Evolutionary conservation across 2,329 filamentous ascomycete genomes (phyloP).

Genomic region (Corinectria fuckeliana): DNA sequence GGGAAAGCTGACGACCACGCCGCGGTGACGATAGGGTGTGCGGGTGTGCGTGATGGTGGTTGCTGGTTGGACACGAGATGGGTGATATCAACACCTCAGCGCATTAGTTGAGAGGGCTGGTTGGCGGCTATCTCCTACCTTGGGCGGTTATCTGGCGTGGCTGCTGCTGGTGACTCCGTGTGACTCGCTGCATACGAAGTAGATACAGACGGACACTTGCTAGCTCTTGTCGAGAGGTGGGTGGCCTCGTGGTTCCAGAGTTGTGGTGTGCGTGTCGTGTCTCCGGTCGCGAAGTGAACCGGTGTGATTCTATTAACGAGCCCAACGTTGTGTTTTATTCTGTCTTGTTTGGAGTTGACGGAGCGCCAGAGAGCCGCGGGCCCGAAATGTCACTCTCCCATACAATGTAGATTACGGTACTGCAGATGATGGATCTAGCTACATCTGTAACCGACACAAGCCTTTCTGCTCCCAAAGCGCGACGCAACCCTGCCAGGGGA

Average conservation of each 20-base stretch:
- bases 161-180: background rate
- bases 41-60: too few species aligned
- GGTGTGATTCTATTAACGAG: background rate
- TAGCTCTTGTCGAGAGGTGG: background rate
- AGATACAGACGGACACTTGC: too few species aligned
- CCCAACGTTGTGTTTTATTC: background rate
- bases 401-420: too few species aligned
- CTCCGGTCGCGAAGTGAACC: background rate
- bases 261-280: background rate
- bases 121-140: background rate
- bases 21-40: too few species aligned
- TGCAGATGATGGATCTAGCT: too few species aligned
- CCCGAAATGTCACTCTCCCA: too few species aligned
- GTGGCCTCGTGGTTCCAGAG: background rate
- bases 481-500: background rate
- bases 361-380: background rate
- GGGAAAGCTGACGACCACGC: constrained; percentile 2
- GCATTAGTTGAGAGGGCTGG: background rate
- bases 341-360: background rate
- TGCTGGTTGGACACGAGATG: background rate
- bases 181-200: too few species aligned
- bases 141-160: background rate
- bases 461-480: background rate
- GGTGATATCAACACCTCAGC: background rate
- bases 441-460: too few species aligned